Percentiles rank a stretch among this genome's conserved stretches.
These are phyloP conservation scores for Ophiostoma sp. DNA, from an alignment of 2,329 filamentous ascomycete species.

Conservation along the genomic window DNA sequence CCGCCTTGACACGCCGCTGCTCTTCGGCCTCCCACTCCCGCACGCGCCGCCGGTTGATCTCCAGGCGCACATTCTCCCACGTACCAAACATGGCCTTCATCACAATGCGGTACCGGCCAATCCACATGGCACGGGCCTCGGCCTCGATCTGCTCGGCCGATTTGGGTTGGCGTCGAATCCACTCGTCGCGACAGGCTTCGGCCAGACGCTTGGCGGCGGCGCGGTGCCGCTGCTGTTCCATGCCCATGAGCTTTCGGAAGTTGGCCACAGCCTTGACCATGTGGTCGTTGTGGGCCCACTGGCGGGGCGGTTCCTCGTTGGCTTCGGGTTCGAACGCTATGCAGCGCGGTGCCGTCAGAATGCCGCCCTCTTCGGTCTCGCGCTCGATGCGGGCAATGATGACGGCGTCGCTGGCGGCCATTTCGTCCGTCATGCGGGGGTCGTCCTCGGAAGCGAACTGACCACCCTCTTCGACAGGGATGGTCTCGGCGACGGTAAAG, in stretches of 20 bases:
- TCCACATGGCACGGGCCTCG: slow-evolving; percentile 69
- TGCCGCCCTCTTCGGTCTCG: slow-evolving; percentile 72
- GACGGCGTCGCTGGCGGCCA: slow-evolving; percentile 66
- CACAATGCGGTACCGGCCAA: slow-evolving; percentile 70
- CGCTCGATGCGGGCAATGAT: slow-evolving; percentile 69
- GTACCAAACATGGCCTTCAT: slow-evolving; percentile 57
- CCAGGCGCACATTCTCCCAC: slow-evolving; percentile 64
- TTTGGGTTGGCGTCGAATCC: slow-evolving; percentile 71
- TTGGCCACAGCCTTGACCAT: slow-evolving; percentile 75
- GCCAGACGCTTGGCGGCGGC: slow-evolving; percentile 77
- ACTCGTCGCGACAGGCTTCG: slow-evolving; percentile 73
- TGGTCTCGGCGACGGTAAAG: slow-evolving; percentile 50
- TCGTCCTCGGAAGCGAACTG: slow-evolving; percentile 57
- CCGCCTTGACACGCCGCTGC: slow-evolving; percentile 64
- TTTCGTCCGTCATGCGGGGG: slow-evolving; percentile 58
- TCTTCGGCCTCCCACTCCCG: slow-evolving; percentile 66
- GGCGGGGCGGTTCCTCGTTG: slow-evolving; percentile 69
- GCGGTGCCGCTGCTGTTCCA: slow-evolving; percentile 76
- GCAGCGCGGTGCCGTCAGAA: slow-evolving; percentile 70
- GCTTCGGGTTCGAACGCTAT: slow-evolving; percentile 72
- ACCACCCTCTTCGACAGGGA: slow-evolving; percentile 61
- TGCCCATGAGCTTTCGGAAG: slow-evolving; percentile 76
- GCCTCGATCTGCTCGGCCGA: slow-evolving; percentile 77
- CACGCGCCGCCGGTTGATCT: slow-evolving; percentile 61
- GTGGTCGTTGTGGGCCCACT: slow-evolving; percentile 88